Conservation (phyloP, 257 asterid species). For the Voacanga thouarsii region DNA sequence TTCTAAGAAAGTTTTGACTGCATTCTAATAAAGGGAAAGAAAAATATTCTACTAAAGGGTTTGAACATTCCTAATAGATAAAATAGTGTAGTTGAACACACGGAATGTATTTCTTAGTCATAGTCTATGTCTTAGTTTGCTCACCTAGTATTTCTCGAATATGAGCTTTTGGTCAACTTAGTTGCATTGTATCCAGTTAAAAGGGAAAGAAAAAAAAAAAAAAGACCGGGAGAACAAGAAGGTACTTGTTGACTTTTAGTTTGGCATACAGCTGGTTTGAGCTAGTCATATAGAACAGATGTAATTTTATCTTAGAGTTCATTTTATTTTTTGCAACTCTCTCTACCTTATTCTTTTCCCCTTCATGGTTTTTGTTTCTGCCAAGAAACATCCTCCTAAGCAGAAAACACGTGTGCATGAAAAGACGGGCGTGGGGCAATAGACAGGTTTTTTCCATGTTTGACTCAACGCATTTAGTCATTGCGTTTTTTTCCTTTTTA, state of each 20-base stretch:
- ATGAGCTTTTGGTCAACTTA: background rate
- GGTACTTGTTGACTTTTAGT: background rate
- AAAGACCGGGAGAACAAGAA: no score
- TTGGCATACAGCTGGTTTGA: background rate
- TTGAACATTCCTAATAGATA: background rate
- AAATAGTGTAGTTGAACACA: background rate
- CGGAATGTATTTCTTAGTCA: background rate
- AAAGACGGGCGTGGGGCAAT: background rate
- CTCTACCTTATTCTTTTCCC: no score
- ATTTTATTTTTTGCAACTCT: no score
- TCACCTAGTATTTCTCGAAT: background rate
- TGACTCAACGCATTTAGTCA: no score
- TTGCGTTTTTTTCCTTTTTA: no score
- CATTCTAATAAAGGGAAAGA: background rate
- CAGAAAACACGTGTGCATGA: no score
- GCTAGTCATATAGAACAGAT: background rate
- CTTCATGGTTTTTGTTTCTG: no score
- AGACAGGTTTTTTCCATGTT: no score
- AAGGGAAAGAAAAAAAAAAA: no score
- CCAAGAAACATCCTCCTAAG: no score
- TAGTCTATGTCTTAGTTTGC: background rate
- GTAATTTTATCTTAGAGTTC: background rate
- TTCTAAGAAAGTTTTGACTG: background rate
- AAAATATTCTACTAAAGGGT: background rate
- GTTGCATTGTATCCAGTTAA: background rate